Conservation (phyloP, 2,329 filamentous ascomycete species). For the Ascosphaera acerosa region DNA sequence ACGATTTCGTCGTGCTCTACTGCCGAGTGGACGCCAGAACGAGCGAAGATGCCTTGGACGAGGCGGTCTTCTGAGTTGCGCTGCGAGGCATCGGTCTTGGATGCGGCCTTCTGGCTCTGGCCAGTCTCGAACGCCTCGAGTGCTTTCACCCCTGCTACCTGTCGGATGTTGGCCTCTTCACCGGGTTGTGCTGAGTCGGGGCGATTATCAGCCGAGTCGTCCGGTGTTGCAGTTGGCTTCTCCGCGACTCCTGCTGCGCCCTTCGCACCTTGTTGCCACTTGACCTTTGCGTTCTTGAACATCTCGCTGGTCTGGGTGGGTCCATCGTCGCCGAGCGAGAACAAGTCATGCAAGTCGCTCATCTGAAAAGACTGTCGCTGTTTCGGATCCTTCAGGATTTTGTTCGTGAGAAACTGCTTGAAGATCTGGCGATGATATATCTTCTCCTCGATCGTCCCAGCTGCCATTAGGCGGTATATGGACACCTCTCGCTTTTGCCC, state of each 20-base stretch:
- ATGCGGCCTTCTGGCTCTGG: constrained; percentile 18
- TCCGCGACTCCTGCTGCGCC: constrained; percentile 2
- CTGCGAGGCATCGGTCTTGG: constrained; percentile 11
- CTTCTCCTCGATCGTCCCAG: constrained; percentile 95
- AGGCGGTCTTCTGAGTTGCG: constrained; percentile 40
- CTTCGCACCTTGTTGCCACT: constrained; percentile 24
- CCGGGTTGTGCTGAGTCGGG: too few relatives aligned
- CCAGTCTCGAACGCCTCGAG: constrained; percentile 39
- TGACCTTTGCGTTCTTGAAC: constrained; percentile 69
- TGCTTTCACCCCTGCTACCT: constrained; percentile 34
- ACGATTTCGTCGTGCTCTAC: constrained; percentile 86
- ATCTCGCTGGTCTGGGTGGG: constrained; percentile 63
- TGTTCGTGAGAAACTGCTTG: constrained; percentile 94
- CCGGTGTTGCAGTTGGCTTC: background rate
- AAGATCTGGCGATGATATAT: constrained; percentile 98
- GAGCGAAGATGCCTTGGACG: constrained; percentile 71
- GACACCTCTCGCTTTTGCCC: constrained; percentile 89
- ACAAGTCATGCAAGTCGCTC: constrained; percentile 75
- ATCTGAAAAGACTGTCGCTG: constrained; percentile 79
- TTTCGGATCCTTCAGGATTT: constrained; percentile 82
- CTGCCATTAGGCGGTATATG: constrained; percentile 94
- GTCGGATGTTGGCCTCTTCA: constrained; percentile 23
- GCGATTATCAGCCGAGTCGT: constrained; percentile 1
- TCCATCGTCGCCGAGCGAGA: constrained; percentile 45
- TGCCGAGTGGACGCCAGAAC: constrained; percentile 66